Percentiles rank a stretch among this genome's conserved stretches.
These are phyloP conservation scores for Aechmea fasciata DNA, from an alignment of 176 grass and related monocot genomes.

Conservation along the genomic window DNA sequence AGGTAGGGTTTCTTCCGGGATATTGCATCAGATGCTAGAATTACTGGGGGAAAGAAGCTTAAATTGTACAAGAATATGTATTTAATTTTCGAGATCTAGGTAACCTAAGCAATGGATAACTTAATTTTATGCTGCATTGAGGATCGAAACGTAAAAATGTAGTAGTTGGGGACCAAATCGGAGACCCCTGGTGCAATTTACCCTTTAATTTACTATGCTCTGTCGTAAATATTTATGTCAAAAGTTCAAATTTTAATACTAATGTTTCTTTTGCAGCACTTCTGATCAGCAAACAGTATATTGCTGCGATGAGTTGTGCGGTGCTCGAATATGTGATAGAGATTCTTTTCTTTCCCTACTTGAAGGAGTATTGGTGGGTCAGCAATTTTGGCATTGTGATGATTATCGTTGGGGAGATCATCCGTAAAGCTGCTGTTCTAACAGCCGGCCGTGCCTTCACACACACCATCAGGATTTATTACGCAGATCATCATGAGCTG, in stretches of 20 bases:
- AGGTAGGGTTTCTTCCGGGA: too few species aligned
- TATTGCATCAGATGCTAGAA: too few species aligned
- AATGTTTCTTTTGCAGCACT: constrained; percentile 55
- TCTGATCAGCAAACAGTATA: constrained; percentile 88
- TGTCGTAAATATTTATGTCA: constrained; percentile 5
- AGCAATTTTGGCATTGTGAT: constrained; percentile 64
- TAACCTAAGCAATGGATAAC: too few species aligned
- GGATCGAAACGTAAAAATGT: too few species aligned
- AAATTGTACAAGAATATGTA: background rate
- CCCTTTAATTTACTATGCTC: constrained; percentile 6
- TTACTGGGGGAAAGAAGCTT: background rate
- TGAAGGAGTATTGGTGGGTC: constrained; percentile 64
- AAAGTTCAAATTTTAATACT: constrained; percentile 18
- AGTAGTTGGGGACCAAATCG: background rate
- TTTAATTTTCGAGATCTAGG: too few species aligned
- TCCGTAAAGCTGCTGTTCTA: constrained; percentile 67
- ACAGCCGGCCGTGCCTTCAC: constrained; percentile 76
- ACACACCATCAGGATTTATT: constrained; percentile 57
- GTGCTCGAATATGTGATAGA: constrained; percentile 75
- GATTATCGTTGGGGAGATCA: constrained; percentile 68
- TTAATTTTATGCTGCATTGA: too few species aligned
- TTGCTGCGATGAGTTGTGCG: constrained; percentile 67
- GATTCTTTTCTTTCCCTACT: constrained; percentile 47
- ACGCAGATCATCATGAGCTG: constrained; percentile 66
- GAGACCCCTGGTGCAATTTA: background rate